Percentiles rank a stretch among this genome's conserved stretches.
phyloP scores from a whole-genome alignment of 805 yeast genomes.

The Yarrowia deformans region DNA sequence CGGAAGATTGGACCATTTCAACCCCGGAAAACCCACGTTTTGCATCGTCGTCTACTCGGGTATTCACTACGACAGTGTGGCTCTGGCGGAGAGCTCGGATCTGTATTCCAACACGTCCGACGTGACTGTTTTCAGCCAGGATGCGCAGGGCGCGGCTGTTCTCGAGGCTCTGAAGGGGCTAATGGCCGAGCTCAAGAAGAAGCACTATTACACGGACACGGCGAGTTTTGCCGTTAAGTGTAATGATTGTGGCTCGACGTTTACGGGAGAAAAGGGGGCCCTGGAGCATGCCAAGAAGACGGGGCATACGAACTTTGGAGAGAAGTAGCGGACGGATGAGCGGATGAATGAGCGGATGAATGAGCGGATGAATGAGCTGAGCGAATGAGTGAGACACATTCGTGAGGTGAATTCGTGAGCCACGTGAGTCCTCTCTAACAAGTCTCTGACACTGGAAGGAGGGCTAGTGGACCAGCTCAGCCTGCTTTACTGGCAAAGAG shows the following conservation, averaged over 20 bases:
- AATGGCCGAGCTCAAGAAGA: constrained; percentile 56
- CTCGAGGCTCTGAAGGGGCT: constrained; percentile 53
- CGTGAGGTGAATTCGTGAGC: too few species aligned
- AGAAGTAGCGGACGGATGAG: constrained; percentile 43
- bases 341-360: too few species aligned
- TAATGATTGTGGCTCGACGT: constrained; percentile 58
- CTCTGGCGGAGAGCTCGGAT: constrained; percentile 50
- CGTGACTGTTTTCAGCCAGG: constrained; percentile 55
- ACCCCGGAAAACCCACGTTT: constrained; percentile 55
- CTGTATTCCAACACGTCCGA: constrained; percentile 47
- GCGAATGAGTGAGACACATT: too few species aligned
- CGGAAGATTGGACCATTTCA: constrained; percentile 63
- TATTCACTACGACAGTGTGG: constrained; percentile 73
- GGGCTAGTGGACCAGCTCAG: too few species aligned
- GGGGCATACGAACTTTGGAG: constrained; percentile 70
- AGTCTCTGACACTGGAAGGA: too few species aligned
- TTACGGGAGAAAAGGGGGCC: constrained; percentile 71
- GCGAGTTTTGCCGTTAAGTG: constrained; percentile 65
- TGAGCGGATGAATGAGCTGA: too few species aligned
- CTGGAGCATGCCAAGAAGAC: constrained; percentile 67
- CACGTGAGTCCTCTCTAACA: too few species aligned
- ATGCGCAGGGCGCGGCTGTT: constrained; percentile 51
- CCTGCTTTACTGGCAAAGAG: too few species aligned
- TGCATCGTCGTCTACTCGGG: constrained; percentile 71
- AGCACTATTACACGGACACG: constrained; percentile 71